A percentile compares a stretch with the other conserved stretches of the same genome.
Conservation (phyloP, 495 filamentous ascomycete genomes). For the Neurospora cerealis region DNA sequence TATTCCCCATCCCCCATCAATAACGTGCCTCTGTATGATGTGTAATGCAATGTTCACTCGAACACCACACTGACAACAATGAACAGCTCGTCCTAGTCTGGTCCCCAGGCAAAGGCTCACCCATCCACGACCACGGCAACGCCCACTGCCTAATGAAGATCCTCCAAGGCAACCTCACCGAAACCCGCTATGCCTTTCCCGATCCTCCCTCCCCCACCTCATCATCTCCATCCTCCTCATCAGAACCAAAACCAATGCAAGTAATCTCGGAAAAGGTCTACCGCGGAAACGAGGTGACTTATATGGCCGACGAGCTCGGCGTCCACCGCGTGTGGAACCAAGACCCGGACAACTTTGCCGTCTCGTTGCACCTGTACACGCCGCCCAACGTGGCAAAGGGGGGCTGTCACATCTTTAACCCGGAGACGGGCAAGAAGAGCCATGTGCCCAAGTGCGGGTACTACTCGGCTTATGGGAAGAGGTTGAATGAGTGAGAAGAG, state of each 20-base stretch:
- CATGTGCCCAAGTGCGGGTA: constrained; percentile 59
- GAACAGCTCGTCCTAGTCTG: constrained; percentile 79
- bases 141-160: constrained; percentile 68
- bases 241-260: constrained; percentile 34
- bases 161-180: constrained; percentile 64
- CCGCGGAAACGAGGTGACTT: constrained; percentile 34
- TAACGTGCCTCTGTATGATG: not conserved
- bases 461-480: constrained; percentile 47
- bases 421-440: constrained; percentile 58
- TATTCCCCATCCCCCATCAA: constrained; percentile 4
- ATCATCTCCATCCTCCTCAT: constrained; percentile 36
- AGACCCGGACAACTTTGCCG: constrained; percentile 55
- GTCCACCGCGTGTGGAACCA: constrained; percentile 75
- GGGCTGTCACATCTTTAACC: constrained; percentile 66
- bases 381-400: constrained; percentile 74
- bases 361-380: constrained; percentile 85
- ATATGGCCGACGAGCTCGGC: constrained; percentile 48
- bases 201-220: constrained; percentile 35
- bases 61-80: not conserved
- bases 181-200: constrained; percentile 74
- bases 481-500: constrained; percentile 16
- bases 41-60: not conserved
- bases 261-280: constrained; percentile 45
- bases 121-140: constrained; percentile 82
- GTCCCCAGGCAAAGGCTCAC: constrained; percentile 75